Base-by-base conservation (phyloP, 257 asterid species). In the Eucommia ulmoides region DNA sequence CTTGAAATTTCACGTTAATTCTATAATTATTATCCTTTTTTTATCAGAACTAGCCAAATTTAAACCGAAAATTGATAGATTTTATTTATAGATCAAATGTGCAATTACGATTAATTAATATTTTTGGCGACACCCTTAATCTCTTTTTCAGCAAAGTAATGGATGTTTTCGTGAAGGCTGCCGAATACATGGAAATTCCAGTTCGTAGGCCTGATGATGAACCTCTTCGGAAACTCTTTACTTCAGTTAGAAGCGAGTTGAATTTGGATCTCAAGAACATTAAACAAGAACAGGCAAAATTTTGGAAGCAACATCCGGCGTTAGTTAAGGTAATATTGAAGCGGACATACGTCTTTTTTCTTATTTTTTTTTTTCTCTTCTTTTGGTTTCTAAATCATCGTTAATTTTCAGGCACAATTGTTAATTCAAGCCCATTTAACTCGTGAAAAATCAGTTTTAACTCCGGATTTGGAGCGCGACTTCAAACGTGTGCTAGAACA, bases 271-370 rank as follows among this genome's bases (percentile, higher is more conserved):
- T 73, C 61, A 83, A 94, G 73, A 91, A 91, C 64, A 86, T 86
- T 62, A 52, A 64, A 58, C 99, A 91, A 71, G 99, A 91, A 63
- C 99, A 91, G 66, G 89, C 93, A 19, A 91, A 86, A 78, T 91
- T 91, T 72, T 81, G 84, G 84, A 91, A 83, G 76, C 97, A 86
- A 71, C 94, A 86, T 69, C 99, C 99, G 53, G 97, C 97, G 50
- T 68, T 83, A 74, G 99, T 86, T 22, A 91, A 83, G 99, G 99
- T 86, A 55, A 61, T 14, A 23, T 60, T 49, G 52, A 8, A 58
- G 53, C 41, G 22, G 17, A 22, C 46, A n/a, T n/a, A n/a, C n/a
- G n/a, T n/a, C n/a, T n/a, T n/a, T 23, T 49, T 67, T 48, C 45
- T 54, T 53, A 45, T 58, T 50, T 55, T 53, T 38, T 55, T 24